Conservation (phyloP, 129 eudicot genomes). For the Oenanthe sinensis region DNA sequence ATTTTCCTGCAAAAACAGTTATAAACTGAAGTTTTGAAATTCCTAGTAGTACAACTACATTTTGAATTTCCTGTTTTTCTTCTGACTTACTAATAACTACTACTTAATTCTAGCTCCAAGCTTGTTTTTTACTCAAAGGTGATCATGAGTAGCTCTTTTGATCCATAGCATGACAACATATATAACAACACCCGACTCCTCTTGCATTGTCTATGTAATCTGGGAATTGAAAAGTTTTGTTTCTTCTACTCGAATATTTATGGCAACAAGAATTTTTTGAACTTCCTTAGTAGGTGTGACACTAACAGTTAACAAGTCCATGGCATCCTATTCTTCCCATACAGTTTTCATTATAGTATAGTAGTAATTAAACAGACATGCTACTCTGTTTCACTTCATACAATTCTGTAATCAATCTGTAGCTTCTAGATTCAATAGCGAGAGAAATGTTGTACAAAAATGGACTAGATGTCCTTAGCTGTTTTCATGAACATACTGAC, state of each 20-base stretch:
- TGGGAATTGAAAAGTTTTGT: background rate
- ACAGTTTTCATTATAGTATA: background rate
- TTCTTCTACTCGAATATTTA: too few relatives aligned
- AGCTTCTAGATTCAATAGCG: background rate
- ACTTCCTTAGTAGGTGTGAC: background rate
- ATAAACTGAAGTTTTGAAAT: background rate
- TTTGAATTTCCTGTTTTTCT: background rate
- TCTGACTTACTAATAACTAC: background rate
- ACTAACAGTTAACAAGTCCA: background rate
- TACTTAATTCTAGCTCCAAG: background rate
- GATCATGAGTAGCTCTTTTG: background rate
- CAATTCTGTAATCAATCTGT: background rate
- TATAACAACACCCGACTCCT: background rate
- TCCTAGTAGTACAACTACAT: too few relatives aligned
- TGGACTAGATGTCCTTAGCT: background rate
- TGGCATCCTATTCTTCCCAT: background rate
- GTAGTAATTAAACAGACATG: background rate
- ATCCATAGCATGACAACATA: background rate
- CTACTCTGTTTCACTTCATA: background rate
- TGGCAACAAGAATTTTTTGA: background rate
- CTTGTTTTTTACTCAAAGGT: background rate
- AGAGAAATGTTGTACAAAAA: background rate
- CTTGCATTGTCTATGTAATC: background rate
- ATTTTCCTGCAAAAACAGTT: background rate
- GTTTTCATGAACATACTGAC: background rate